These are phyloP conservation scores for Psidium friedrichsthalianum DNA, from an alignment of 345 rosid species.

Conservation along the genomic window DNA sequence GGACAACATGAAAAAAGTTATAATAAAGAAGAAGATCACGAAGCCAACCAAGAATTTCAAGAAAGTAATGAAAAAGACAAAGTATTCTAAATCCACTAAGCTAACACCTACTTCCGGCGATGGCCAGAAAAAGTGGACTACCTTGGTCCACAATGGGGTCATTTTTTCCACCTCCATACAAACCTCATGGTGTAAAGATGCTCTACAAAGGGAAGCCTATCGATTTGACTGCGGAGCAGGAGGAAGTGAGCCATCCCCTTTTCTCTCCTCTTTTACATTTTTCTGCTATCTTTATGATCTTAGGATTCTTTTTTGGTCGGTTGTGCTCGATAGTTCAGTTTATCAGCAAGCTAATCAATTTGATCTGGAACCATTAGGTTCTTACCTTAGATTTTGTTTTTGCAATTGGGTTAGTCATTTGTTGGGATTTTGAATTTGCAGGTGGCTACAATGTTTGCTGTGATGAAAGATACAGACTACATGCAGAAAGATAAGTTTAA, in stretches of 20 bases:
- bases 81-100: constrained; percentile 61
- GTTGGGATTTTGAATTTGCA: constrained; percentile 29
- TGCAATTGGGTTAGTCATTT: background rate
- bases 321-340: background rate
- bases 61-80: constrained; percentile 44
- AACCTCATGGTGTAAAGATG: constrained; percentile 84
- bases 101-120: constrained; percentile 66
- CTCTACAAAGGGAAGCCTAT: constrained; percentile 70
- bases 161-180: constrained; percentile 88
- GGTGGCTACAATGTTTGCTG: constrained; percentile 75
- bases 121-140: constrained; percentile 97
- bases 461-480: constrained; percentile 94
- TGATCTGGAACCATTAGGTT: background rate
- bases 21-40: constrained; percentile 24
- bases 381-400: background rate
- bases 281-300: background rate
- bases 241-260: constrained; percentile 51
- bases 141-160: constrained; percentile 90
- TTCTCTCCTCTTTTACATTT: background rate
- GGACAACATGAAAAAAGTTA: constrained; percentile 33
- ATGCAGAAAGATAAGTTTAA: constrained; percentile 68
- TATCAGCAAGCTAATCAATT: background rate
- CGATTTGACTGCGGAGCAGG: constrained; percentile 71
- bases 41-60: constrained; percentile 37
- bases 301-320: background rate